Evolutionary conservation across 257 asterid species (phyloP).

Genomic region (Agastache rugosa): DNA sequence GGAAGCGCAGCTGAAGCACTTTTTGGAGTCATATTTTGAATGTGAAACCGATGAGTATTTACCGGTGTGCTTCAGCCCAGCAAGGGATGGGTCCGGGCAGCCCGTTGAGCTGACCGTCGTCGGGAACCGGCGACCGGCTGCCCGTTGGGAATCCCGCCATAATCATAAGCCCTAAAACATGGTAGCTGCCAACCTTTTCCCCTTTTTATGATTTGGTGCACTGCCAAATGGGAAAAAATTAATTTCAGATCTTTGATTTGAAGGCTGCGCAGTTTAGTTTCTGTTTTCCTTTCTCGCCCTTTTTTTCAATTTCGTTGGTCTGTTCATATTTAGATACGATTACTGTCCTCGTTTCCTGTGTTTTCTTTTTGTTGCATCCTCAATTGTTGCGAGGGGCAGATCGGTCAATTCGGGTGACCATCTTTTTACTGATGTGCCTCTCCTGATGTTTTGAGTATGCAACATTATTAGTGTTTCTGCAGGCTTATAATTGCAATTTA

Average conservation of each 20-base stretch:
- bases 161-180: conserved; percentile 20
- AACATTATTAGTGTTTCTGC: neutral
- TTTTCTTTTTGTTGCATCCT: neutral
- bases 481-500: neutral
- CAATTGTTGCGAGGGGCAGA: neutral
- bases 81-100: conserved; percentile 66
- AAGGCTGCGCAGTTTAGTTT: neutral
- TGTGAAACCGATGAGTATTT: conserved; percentile 59
- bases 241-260: conserved; percentile 6
- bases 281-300: neutral
- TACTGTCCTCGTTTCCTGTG: neutral
- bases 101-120: conserved; percentile 38
- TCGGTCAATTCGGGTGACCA: neutral
- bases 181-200: neutral
- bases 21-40: conserved; percentile 41
- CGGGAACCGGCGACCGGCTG: conserved; percentile 39
- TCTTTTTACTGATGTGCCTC: neutral
- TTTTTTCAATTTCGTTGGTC: neutral
- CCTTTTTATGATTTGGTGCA: conserved; percentile 24
- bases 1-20: conserved; percentile 46
- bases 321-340: conserved; percentile 7
- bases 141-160: conserved; percentile 26
- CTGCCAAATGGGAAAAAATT: conserved; percentile 23
- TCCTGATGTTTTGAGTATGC: neutral
- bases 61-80: conserved; percentile 56